Evolutionary conservation across 139 green algal species (phyloP), one percentile per base, ranked within the genome.

Genomic region (Chlamydomonas sp.): DNA sequence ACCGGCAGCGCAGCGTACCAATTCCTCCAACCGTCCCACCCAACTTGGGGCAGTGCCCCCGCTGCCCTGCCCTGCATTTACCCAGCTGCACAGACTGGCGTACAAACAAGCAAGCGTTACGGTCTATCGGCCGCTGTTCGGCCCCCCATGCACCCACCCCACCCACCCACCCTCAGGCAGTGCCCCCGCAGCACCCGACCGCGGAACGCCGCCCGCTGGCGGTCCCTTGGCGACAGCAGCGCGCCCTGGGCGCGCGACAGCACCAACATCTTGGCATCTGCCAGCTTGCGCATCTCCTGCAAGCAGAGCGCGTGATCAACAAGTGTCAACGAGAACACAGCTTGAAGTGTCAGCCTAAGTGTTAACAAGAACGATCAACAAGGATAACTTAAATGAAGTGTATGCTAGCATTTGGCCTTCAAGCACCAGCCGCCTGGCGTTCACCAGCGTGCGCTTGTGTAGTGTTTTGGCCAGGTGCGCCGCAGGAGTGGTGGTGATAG

Each of bases 241-340:
- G 31, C 63, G 31, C 31, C 31, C 31, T 49, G 31, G 31, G 31
- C 31, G 31, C 31, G 31, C 31, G 31, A 49, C 62, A 73, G 78
- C 63, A 73, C 4, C 78, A 74, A 3, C 78, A 63, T 61, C 78
- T 83, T 73, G 20, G 78, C n/a, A 63, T 83, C 78, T 4, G 62
- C 78, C 1, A 73, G 61, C n/a, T 10, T n/a, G 20, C 78, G 78
- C 1, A 83, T 63, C 63, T 83, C 78, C 78, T 83, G 78, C 5
- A 3, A n/a, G 78, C 58, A 49, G 31, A 49, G 31, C 31, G 31
- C 31, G 31, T 49, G 31, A 49, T 49, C 31, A 49, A 49, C 31
- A 49, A 49, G 31, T 49, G 31, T 49, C 31, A 49, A 49, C 31
- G 31, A 49, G 31, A 8, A 16, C 6, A 61, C 5, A 14, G 73